A percentile compares a stretch with the other conserved stretches of the same genome.
These are phyloP conservation scores for Calonectria crousiana DNA, from an alignment of 2,329 filamentous ascomycete genomes.

Conservation along the genomic window DNA sequence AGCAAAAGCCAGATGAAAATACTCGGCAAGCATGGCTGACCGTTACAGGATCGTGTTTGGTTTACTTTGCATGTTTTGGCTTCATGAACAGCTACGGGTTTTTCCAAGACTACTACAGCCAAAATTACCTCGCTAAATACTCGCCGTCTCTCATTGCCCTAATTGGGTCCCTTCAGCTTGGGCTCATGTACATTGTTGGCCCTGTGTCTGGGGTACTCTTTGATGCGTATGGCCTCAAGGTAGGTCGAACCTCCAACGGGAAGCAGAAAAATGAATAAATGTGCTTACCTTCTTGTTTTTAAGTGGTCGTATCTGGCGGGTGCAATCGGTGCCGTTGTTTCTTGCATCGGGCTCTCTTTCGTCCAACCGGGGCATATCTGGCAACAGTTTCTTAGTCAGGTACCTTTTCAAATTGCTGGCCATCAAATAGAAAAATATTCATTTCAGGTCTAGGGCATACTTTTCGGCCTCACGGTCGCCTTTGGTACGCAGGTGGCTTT, in stretches of 20 bases:
- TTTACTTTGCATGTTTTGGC: background rate
- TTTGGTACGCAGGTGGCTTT: slow-evolving; percentile 11
- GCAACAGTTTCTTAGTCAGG: slow-evolving; percentile 4
- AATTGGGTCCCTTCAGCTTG: background rate
- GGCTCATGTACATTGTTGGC: background rate
- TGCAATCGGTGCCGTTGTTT: background rate
- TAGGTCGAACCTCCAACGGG: background rate
- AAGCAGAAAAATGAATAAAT: background rate
- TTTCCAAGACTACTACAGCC: background rate
- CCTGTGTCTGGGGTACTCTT: background rate
- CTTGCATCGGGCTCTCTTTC: background rate
- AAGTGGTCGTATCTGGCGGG: background rate
- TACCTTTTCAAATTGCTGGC: background rate
- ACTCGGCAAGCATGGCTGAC: background rate
- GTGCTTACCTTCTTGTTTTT: background rate
- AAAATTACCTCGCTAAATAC: background rate
- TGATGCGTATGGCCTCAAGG: background rate
- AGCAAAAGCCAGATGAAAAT: background rate
- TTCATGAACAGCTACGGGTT: slow-evolving; percentile 1
- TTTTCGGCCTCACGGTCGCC: slow-evolving; percentile 8
- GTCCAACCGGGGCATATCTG: background rate
- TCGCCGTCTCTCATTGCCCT: background rate
- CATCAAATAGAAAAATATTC: background rate
- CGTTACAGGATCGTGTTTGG: background rate
- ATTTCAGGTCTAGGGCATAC: background rate